Conservation (phyloP, 495 filamentous ascomycete species). For the Xylaria flabelliformis region DNA sequence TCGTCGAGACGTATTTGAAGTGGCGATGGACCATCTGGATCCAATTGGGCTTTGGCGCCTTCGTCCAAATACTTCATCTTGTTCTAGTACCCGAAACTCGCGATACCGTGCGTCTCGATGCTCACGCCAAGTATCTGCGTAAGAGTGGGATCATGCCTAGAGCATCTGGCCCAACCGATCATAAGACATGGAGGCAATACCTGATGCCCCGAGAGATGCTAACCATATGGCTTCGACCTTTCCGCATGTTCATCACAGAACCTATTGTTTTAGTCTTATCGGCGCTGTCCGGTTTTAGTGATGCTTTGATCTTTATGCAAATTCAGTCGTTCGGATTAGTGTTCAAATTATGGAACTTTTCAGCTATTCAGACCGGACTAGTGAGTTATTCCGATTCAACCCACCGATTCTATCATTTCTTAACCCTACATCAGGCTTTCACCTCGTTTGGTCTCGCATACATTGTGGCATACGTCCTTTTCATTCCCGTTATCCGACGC, state of each 20-base stretch:
- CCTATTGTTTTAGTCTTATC: conserved; percentile 75
- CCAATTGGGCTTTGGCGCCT: conserved; percentile 73
- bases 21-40: conserved; percentile 88
- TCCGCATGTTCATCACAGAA: conserved; percentile 78
- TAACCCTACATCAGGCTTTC: conserved; percentile 53
- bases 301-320: conserved; percentile 82
- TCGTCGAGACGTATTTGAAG: conserved; percentile 56
- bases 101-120: conserved; percentile 67
- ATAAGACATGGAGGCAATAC: conserved; percentile 54
- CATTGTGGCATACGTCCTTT: conserved; percentile 65
- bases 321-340: conserved; percentile 71
- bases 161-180: conserved; percentile 66
- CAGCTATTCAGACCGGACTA: conserved; percentile 60
- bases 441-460: conserved; percentile 70
- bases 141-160: conserved; percentile 56
- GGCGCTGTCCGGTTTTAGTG: conserved; percentile 75
- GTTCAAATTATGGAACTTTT: conserved; percentile 68
- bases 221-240: conserved; percentile 72
- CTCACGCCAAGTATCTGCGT: conserved; percentile 66
- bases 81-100: conserved; percentile 72
- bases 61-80: conserved; percentile 69
- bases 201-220: conserved; percentile 61
- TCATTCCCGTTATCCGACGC: conserved; percentile 66
- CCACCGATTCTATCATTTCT: neutral
- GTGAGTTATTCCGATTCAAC: conserved; percentile 24